Evolutionary conservation across 2,329 filamentous ascomycete species (phyloP).

Genomic region (Ceratocystis smalleyi): DNA sequence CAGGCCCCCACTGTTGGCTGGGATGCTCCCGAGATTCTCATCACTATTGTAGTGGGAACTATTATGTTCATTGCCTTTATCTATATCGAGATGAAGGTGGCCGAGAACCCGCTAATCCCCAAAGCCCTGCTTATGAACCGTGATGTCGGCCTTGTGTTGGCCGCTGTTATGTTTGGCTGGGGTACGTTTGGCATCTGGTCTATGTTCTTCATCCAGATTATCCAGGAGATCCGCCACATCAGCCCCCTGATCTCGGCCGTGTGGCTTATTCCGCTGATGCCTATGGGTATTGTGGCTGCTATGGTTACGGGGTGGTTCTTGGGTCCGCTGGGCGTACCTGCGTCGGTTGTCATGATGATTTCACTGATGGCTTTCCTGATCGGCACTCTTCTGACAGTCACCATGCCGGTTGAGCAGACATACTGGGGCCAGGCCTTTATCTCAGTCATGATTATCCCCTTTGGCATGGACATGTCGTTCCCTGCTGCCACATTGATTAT

Average conservation of each 20-base stretch:
- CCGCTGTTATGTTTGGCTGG: constrained; percentile 39
- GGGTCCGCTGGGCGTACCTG: constrained; percentile 25
- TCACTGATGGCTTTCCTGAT: constrained; percentile 31
- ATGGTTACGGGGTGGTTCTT: constrained; percentile 31
- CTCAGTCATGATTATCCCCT: constrained; percentile 40
- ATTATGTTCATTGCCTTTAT: constrained; percentile 40
- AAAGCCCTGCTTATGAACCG: constrained; percentile 29
- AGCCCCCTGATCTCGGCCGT: constrained; percentile 31
- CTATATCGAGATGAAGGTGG: constrained; percentile 34
- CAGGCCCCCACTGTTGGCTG: constrained; percentile 47
- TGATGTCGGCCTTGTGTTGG: constrained; percentile 29
- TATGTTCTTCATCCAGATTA: constrained; percentile 36
- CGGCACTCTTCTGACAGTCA: constrained; percentile 30
- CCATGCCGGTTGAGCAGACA: constrained; percentile 36
- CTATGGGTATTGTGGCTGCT: constrained; percentile 31
- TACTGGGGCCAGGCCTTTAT: constrained; percentile 53
- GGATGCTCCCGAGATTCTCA: constrained; percentile 39
- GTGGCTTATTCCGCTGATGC: constrained; percentile 30
- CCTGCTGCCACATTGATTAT: constrained; percentile 47
- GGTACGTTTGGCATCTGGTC: constrained; percentile 38
- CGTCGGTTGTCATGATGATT: constrained; percentile 30
- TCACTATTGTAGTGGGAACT: constrained; percentile 41
- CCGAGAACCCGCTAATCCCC: constrained; percentile 41
- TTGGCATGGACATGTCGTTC: constrained; percentile 52
- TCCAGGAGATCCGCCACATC: constrained; percentile 29